phyloP scores from a whole-genome alignment of 2,329 filamentous ascomycete genomes.

The Macrophomina pseudophaseolina region DNA sequence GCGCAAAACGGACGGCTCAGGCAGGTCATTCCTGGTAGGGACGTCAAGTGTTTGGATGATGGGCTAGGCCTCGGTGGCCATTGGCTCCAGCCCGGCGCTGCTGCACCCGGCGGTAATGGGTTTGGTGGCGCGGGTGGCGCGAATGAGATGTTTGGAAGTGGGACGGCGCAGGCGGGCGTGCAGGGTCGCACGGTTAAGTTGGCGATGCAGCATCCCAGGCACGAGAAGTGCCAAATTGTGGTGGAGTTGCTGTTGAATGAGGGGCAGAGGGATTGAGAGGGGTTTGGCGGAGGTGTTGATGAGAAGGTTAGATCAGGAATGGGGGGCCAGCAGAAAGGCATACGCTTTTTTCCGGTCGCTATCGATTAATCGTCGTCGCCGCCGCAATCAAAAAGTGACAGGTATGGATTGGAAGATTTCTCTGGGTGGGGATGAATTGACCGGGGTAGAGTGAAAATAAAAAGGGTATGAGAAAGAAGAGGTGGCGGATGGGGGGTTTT shows the following conservation, averaged over 20 bases:
- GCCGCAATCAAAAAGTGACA: too few relatives aligned
- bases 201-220: conserved; percentile 90
- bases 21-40: conserved; percentile 90
- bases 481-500: too few relatives aligned
- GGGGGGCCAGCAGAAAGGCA: not conserved
- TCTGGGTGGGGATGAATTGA: too few relatives aligned
- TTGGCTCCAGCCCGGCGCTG: conserved; percentile 43
- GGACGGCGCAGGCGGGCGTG: conserved; percentile 48
- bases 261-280: conserved; percentile 50
- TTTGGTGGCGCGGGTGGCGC: not conserved
- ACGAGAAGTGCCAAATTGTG: conserved; percentile 82
- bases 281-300: not conserved
- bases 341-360: too few relatives aligned
- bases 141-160: conserved; percentile 48
- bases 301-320: not conserved
- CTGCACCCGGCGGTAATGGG: conserved; percentile 24
- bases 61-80: conserved; percentile 56
- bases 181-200: conserved; percentile 80
- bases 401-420: too few relatives aligned
- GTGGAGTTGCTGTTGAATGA: conserved; percentile 93
- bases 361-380: too few relatives aligned
- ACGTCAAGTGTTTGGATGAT: conserved; percentile 89
- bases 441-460: too few relatives aligned
- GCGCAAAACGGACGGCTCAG: conserved; percentile 92
- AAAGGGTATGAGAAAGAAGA: too few relatives aligned